These are phyloP conservation scores for Salix koriyanagi DNA, from an alignment of 345 rosid species.

Conservation along the genomic window DNA sequence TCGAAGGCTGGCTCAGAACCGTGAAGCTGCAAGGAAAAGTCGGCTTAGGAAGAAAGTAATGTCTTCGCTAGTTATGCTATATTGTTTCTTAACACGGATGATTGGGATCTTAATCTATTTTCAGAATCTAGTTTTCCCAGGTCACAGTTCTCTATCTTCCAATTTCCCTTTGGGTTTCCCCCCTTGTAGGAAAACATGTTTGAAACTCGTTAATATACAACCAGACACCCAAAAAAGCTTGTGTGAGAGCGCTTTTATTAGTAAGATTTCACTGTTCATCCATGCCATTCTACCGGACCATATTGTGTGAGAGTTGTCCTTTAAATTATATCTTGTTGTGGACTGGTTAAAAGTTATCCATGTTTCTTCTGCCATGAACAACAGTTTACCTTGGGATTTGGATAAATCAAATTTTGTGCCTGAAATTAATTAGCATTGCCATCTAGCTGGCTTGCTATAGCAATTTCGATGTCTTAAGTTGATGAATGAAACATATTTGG, in stretches of 20 bases:
- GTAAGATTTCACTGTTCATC: background rate
- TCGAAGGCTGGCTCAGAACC: conserved; percentile 81
- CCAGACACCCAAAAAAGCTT: too few relatives aligned
- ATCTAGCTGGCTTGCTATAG: background rate
- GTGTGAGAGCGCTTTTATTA: background rate
- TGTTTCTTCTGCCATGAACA: background rate
- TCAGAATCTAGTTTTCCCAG: too few relatives aligned
- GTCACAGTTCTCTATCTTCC: background rate
- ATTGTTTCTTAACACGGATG: background rate
- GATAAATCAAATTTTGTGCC: background rate
- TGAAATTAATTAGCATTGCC: conserved; percentile 1
- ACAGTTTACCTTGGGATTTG: background rate
- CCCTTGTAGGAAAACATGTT: too few relatives aligned
- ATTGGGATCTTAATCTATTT: background rate
- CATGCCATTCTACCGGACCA: background rate
- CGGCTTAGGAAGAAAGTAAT: conserved; percentile 84
- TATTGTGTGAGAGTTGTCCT: background rate
- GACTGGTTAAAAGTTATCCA: background rate
- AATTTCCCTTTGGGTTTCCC: background rate
- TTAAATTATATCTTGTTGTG: background rate
- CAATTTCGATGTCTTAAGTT: conserved; percentile 5
- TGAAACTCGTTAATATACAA: background rate
- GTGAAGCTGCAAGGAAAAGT: conserved; percentile 97
- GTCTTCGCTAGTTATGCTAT: background rate
- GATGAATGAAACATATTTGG: conserved; percentile 28